These are phyloP conservation scores for Neonectria magnoliae DNA, from an alignment of 2,329 filamentous ascomycete species.

Conservation along the genomic window DNA sequence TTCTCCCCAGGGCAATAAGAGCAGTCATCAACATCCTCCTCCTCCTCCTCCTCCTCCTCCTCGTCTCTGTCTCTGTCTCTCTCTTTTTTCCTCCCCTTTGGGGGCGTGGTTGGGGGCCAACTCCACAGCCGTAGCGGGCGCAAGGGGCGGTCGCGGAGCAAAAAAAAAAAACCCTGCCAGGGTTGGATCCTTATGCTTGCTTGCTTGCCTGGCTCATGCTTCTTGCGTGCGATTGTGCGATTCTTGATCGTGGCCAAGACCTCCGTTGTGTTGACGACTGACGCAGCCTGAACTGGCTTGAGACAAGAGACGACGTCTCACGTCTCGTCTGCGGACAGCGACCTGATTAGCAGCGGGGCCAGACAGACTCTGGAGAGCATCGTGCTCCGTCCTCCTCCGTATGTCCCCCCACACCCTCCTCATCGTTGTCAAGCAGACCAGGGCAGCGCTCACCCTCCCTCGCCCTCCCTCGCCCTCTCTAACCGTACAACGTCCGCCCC, in stretches of 20 bases:
- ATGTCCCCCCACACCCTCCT: conserved; percentile 18
- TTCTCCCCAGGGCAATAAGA: background rate
- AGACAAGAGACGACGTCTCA: conserved; percentile 28
- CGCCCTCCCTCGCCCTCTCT: background rate
- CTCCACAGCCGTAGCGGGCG: conserved; percentile 37
- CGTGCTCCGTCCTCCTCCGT: conserved; percentile 9
- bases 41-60: too few relatives aligned
- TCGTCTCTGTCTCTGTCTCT: background rate
- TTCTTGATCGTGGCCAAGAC: conserved; percentile 35
- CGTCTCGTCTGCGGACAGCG: conserved; percentile 14
- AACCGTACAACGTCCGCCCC: too few relatives aligned
- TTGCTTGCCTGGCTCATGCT: conserved; percentile 2
- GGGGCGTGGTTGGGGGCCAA: conserved; percentile 34
- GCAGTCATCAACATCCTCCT: background rate
- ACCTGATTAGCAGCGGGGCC: conserved; percentile 34
- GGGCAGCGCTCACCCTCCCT: background rate
- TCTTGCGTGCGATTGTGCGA: background rate
- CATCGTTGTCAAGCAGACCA: background rate
- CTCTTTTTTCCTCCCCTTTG: conserved; percentile 7
- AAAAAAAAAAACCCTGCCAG: conserved; percentile 16
- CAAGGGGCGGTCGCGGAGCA: conserved; percentile 30
- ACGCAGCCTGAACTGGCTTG: conserved; percentile 17
- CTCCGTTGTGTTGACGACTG: conserved; percentile 30
- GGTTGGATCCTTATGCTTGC: conserved; percentile 24
- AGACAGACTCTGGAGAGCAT: background rate